Evolutionary conservation across 257 asterid species (phyloP), one percentile per base, ranked within the genome.

Genomic region (Oldenlandia corymbosa): DNA sequence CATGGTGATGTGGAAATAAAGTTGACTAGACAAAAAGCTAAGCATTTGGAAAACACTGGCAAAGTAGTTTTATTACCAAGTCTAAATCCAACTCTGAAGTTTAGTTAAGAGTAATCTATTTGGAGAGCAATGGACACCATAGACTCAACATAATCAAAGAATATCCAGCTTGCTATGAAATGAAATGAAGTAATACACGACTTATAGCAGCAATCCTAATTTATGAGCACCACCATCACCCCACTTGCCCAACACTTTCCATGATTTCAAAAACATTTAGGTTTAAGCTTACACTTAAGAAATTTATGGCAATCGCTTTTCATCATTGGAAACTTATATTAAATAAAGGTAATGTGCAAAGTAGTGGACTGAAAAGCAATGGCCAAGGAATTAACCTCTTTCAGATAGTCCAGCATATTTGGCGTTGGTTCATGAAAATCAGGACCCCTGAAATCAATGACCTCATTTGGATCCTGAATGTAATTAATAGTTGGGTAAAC

Each of bases 401-500:
- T 89, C 56, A 92, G 93, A 87, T 76, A 87, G 51, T 79, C 88
- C 36, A 89, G 81, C 95, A 92, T 83, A 77, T 89, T 66, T 32
- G 99, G 99, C 67, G 99, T 92, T 63, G 99, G 99, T 75, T 92
- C 99, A 14, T 92, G 99, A 73, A 92, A 92, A 65, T 92, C 97
- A 30, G 99, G 87, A 71, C 97, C 97, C 78, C 99, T 79, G 79
- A 64, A 92, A 83, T 92, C 99, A 64, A 89, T 87, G 76, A 89
- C 91, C 74, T 78, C 97, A 63, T 92, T 62, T 56, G 99, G 99
- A 71, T 92, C 99, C 81, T 92, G 99, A 74, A 92, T 89, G 76
- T 92, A 92, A 69, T 92, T 92, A 24, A 92, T 73, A 11, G 99
- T 92, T 26, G 99, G 99, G 75, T 92, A 92, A 70, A 92, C 99